phyloP scores from a whole-genome alignment of 2,329 filamentous ascomycete species.

The Talaromyces sp. region DNA sequence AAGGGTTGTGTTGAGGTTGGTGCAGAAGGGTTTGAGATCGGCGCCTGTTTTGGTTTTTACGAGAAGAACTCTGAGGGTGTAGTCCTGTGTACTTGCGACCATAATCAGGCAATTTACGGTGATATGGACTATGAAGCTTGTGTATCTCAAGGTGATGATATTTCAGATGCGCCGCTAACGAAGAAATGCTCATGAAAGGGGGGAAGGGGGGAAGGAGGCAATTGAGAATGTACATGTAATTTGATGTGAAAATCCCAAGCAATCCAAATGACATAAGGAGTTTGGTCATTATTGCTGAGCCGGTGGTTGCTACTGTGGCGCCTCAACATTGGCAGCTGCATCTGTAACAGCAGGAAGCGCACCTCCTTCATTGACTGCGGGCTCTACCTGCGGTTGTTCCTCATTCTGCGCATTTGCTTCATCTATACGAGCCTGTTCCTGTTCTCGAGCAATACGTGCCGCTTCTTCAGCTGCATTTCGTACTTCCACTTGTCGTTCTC shows the following conservation, averaged over 20 bases:
- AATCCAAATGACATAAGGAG: not conserved
- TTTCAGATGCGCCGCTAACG: not conserved
- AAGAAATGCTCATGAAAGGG: not conserved
- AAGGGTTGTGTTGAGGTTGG: conserved; percentile 18
- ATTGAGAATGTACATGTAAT: conserved; percentile 2
- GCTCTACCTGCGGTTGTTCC: not conserved
- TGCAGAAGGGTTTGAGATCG: conserved; percentile 21
- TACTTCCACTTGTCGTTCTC: conserved; percentile 58
- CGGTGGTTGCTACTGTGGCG: not conserved
- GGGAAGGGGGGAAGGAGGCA: too few relatives aligned
- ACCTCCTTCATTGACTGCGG: conserved; percentile 16
- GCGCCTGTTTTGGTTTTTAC: conserved; percentile 17
- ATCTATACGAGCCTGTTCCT: conserved; percentile 27
- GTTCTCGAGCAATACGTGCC: conserved; percentile 25
- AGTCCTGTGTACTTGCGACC: not conserved
- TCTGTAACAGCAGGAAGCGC: conserved; percentile 6
- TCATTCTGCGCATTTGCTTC: conserved; percentile 25
- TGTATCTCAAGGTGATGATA: not conserved
- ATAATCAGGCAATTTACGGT: not conserved
- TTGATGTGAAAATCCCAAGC: not conserved
- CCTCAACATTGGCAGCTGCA: not conserved
- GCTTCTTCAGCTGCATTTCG: conserved; percentile 52
- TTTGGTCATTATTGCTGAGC: not conserved
- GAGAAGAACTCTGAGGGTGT: not conserved
- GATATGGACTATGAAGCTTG: not conserved